Conservation (phyloP, 75 land plant genomes). For the Larix kaempferi region DNA sequence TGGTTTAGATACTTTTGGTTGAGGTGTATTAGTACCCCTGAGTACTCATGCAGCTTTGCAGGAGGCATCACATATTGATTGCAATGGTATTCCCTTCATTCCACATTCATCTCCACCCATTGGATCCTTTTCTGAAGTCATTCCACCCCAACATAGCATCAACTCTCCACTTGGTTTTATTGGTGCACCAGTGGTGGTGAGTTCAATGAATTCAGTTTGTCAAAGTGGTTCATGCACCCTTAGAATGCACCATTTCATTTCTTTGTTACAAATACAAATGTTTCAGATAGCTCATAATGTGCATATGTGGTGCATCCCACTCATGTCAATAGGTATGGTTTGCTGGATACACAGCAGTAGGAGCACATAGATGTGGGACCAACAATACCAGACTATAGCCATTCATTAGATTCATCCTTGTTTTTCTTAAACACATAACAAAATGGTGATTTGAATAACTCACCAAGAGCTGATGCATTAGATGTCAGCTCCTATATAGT, state of each 20-base stretch:
- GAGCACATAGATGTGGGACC: constrained; percentile 14
- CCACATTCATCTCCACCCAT: constrained; percentile 18
- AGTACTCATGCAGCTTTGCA: constrained; percentile 16
- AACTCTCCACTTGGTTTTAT: constrained; percentile 33
- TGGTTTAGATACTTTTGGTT: constrained; percentile 14
- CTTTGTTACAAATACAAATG: constrained; percentile 51
- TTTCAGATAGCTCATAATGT: constrained; percentile 28
- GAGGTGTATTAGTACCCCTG: background rate
- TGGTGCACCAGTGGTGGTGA: constrained; percentile 36
- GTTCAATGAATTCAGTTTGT: constrained; percentile 29
- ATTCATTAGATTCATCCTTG: constrained; percentile 8
- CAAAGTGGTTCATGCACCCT: constrained; percentile 25
- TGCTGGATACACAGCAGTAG: constrained; percentile 24
- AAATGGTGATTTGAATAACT: too few species aligned
- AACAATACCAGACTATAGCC: constrained; percentile 21
- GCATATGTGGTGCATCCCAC: constrained; percentile 20
- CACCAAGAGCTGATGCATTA: too few species aligned
- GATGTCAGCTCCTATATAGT: too few species aligned
- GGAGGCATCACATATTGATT: constrained; percentile 14
- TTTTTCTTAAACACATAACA: constrained; percentile 29
- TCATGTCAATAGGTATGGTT: constrained; percentile 37
- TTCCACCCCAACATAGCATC: constrained; percentile 15
- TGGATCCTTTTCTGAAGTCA: constrained; percentile 30
- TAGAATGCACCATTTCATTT: constrained; percentile 37
- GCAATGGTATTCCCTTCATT: constrained; percentile 20